phyloP scores from a whole-genome alignment of 805 yeast genomes.

The Starmerella sp. region DNA sequence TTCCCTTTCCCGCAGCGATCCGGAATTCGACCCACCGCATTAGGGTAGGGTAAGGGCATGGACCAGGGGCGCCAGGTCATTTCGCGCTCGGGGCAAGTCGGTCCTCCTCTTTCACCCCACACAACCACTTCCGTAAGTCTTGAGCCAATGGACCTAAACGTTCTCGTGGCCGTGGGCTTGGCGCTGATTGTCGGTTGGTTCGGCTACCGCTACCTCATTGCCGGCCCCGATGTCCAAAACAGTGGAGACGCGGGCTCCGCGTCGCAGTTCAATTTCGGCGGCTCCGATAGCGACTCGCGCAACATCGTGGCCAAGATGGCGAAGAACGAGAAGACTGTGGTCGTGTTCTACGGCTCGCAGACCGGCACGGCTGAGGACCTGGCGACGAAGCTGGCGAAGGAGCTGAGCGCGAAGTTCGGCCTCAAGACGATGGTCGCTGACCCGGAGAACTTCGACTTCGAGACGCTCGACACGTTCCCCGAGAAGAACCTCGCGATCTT shows the following conservation, averaged over 20 bases:
- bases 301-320: slow-evolving; percentile 33
- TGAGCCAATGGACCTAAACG: not conserved
- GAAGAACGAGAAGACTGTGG: slow-evolving; percentile 56
- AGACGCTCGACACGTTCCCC: slow-evolving; percentile 55
- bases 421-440: slow-evolving; percentile 77
- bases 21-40: not conserved
- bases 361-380: slow-evolving; percentile 99
- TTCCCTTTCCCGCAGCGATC: not conserved
- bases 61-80: not conserved
- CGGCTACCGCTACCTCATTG: slow-evolving; percentile 17
- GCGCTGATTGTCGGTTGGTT: slow-evolving; percentile 17
- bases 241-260: slow-evolving; percentile 5
- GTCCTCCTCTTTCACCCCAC: not conserved
- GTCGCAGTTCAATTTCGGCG: not conserved
- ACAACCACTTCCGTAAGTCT: not conserved
- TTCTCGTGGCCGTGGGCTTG: slow-evolving; percentile 11
- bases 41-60: not conserved
- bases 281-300: slow-evolving; percentile 7
- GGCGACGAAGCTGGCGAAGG: slow-evolving; percentile 81
- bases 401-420: slow-evolving; percentile 69
- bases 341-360: slow-evolving; percentile 86
- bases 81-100: not conserved
- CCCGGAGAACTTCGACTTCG: slow-evolving; percentile 78
- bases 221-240: slow-evolving; percentile 12
- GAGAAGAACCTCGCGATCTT: slow-evolving; percentile 54